Evolutionary conservation across 169 alveolate genomes (phyloP).

Genomic region (Perkinsus marinus): DNA sequence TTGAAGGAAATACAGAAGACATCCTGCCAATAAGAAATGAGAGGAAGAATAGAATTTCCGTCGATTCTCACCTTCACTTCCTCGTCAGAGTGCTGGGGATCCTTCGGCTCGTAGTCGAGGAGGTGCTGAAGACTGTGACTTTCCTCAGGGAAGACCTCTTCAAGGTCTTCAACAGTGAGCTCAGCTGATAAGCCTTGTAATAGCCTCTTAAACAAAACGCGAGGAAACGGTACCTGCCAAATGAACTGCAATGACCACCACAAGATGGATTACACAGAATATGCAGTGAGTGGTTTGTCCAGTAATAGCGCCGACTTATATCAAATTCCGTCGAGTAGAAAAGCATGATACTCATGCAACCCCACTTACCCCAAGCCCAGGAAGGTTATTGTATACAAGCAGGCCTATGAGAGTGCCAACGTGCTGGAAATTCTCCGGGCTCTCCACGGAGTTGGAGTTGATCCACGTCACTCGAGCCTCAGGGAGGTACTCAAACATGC

Average conservation of each 20-base stretch:
- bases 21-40: background rate
- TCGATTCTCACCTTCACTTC: background rate
- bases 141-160: conserved; percentile 43
- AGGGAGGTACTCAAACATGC: conserved; percentile 50
- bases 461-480: conserved; percentile 50
- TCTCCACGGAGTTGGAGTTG: conserved; percentile 49
- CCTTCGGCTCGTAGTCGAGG: background rate
- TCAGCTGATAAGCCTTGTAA: conserved; percentile 21
- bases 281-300: no score
- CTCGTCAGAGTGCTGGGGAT: background rate
- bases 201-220: conserved; percentile 51
- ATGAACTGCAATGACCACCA: background rate
- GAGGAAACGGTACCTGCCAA: conserved; percentile 60
- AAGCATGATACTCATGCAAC: no score
- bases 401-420: conserved; percentile 62
- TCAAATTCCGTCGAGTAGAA: no score
- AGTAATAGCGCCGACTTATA: no score
- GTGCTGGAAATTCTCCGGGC: conserved; percentile 49
- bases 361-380: background rate
- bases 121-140: conserved; percentile 11
- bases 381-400: conserved; percentile 45
- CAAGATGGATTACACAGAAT: no score
- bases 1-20: background rate
- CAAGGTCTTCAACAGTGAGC: conserved; percentile 40
- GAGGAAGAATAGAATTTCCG: background rate